These are phyloP conservation scores for Teunomyces lycoperdinae DNA, from an alignment of 805 yeast genomes.

Conservation along the genomic window DNA sequence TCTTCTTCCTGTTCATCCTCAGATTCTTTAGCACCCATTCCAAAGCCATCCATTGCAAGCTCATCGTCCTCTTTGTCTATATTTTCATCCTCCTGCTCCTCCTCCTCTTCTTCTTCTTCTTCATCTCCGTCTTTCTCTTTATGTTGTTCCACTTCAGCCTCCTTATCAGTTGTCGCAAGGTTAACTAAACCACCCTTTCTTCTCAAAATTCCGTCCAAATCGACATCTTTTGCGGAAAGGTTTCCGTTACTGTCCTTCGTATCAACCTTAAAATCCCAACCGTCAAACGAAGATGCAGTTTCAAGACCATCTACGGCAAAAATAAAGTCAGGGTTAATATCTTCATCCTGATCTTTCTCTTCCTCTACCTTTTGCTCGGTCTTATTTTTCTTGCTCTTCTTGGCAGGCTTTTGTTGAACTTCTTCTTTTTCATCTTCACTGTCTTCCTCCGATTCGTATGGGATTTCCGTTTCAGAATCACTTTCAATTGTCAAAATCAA, in stretches of 20 bases:
- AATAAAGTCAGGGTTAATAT: constrained; percentile 68
- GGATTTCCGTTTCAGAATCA: constrained; percentile 55
- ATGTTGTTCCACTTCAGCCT: constrained; percentile 9
- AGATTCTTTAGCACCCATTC: constrained; percentile 41
- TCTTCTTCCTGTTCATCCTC: constrained; percentile 32
- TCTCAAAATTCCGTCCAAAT: constrained; percentile 81
- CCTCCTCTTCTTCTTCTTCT: constrained; percentile 22
- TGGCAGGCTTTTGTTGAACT: constrained; percentile 39
- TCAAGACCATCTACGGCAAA: constrained; percentile 66
- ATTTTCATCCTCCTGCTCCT: constrained; percentile 25
- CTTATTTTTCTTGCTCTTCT: constrained; percentile 16
- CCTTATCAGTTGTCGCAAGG: constrained; percentile 42
- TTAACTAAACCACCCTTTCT: constrained; percentile 75
- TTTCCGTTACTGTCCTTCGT: constrained; percentile 19
- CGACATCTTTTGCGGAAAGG: constrained; percentile 55
- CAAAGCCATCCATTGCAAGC: constrained; percentile 42
- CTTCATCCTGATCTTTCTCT: constrained; percentile 42
- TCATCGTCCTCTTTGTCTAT: constrained; percentile 22
- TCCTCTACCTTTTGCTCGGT: constrained; percentile 21
- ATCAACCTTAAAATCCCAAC: constrained; percentile 80
- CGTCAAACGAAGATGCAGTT: constrained; percentile 50
- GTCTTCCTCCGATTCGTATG: constrained; percentile 22
- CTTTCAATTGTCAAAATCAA: constrained; percentile 77
- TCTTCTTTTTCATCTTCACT: constrained; percentile 40
- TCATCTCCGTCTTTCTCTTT: constrained; percentile 18